A percentile compares a stretch with the other conserved stretches of the same genome.
Conservation (phyloP, 768 basidiomycete species). For the Lepiota venenata region DNA sequence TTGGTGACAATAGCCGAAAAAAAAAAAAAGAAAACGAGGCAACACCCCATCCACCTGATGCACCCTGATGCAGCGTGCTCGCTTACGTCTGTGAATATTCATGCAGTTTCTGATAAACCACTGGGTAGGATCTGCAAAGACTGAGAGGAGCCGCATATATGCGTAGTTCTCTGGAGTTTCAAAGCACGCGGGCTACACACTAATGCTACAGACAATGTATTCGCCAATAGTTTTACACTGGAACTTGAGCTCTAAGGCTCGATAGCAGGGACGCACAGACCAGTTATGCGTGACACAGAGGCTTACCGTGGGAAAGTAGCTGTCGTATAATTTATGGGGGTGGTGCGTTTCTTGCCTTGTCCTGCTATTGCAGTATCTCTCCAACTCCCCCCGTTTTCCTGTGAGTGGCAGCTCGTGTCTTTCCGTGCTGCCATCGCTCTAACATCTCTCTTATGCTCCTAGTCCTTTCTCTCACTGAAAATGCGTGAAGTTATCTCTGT, state of each 20-base stretch:
- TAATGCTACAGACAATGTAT: not conserved
- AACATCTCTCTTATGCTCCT: constrained; percentile 14
- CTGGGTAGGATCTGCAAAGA: no score
- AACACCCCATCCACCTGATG: no score
- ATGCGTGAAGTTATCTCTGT: constrained; percentile 98
- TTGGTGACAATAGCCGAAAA: no score
- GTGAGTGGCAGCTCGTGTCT: constrained; percentile 30
- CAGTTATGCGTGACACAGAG: constrained; percentile 29
- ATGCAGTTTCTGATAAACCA: no score
- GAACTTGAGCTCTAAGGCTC: not conserved
- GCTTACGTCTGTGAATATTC: no score
- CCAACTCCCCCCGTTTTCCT: constrained; percentile 20
- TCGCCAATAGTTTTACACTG: constrained; percentile 3
- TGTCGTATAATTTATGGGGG: constrained; percentile 35
- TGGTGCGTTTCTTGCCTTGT: constrained; percentile 40
- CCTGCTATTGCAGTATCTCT: constrained; percentile 40
- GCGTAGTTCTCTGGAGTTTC: no score
- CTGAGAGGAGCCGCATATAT: no score
- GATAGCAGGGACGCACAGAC: constrained; percentile 35
- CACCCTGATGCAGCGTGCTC: no score
- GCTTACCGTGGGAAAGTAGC: constrained; percentile 37
- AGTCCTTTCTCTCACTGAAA: constrained; percentile 23
- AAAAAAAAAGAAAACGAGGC: no score
- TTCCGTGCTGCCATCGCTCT: constrained; percentile 14
- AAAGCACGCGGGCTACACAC: no score